These are phyloP conservation scores for Alternaria infectoria DNA, from an alignment of 2,329 filamentous ascomycete species.

Conservation along the genomic window DNA sequence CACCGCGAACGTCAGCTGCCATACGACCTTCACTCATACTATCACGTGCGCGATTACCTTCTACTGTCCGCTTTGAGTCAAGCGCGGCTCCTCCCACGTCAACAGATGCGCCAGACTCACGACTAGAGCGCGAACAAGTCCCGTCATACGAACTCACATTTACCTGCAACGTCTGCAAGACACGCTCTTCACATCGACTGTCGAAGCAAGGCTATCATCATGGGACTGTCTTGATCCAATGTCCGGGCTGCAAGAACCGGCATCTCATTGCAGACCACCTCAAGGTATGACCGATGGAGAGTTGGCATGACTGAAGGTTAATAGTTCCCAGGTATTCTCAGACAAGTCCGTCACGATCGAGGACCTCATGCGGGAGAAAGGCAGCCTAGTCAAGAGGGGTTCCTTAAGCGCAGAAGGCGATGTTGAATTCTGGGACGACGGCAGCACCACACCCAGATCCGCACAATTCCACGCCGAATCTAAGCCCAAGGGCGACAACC, in stretches of 20 bases:
- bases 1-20: conserved; percentile 35
- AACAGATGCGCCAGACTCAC: conserved; percentile 41
- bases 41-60: conserved; percentile 13
- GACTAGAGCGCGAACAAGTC: conserved; percentile 48
- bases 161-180: conserved; percentile 85
- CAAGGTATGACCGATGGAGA: conserved; percentile 51
- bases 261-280: conserved; percentile 94
- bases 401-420: conserved; percentile 79
- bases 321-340: conserved; percentile 68
- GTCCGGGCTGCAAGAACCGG: conserved; percentile 82
- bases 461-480: conserved; percentile 42
- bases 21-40: conserved; percentile 23
- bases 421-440: conserved; percentile 89
- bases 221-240: conserved; percentile 87
- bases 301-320: neutral
- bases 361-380: conserved; percentile 77
- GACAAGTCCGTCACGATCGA: conserved; percentile 74
- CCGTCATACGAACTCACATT: conserved; percentile 89
- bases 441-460: conserved; percentile 50
- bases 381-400: conserved; percentile 74
- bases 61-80: conserved; percentile 34
- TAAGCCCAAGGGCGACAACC: conserved; percentile 31
- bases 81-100: conserved; percentile 31
- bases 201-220: conserved; percentile 95
- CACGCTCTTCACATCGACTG: conserved; percentile 81